Evolutionary conservation across 495 filamentous ascomycete genomes (phyloP).

Genomic region (Xylaria venustula): DNA sequence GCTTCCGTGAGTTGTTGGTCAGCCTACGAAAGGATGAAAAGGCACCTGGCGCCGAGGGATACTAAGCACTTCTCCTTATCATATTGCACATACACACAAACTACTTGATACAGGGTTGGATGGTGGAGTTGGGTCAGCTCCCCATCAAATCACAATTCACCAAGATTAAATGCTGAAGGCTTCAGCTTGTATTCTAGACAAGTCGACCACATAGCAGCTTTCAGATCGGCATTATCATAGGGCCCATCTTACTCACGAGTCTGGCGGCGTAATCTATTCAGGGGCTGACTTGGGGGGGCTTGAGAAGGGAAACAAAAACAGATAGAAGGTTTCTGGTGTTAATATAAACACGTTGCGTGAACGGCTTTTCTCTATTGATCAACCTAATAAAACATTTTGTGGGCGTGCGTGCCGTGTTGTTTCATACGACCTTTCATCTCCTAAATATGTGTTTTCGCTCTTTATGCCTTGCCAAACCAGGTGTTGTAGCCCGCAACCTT

Average conservation of each 20-base stretch:
- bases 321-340: neutral
- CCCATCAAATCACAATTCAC: neutral
- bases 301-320: neutral
- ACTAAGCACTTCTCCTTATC: slow-evolving; percentile 30
- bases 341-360: slow-evolving; percentile 18
- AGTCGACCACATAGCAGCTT: neutral
- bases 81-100: neutral
- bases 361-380: slow-evolving; percentile 26
- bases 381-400: slow-evolving; percentile 15
- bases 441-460: neutral
- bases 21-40: slow-evolving; percentile 92
- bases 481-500: slow-evolving; percentile 78
- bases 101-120: too few relatives aligned
- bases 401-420: slow-evolving; percentile 14
- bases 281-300: slow-evolving; percentile 6
- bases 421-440: slow-evolving; percentile 8
- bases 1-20: slow-evolving; percentile 87
- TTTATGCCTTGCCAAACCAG: slow-evolving; percentile 70
- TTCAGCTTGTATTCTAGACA: slow-evolving; percentile 12
- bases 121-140: too few relatives aligned
- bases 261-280: slow-evolving; percentile 10
- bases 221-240: neutral
- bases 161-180: neutral
- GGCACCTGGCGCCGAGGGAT: slow-evolving; percentile 78
- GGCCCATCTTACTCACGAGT: neutral